Conservation (phyloP, 306 rosid genomes). For the Argentina anserina region DNA sequence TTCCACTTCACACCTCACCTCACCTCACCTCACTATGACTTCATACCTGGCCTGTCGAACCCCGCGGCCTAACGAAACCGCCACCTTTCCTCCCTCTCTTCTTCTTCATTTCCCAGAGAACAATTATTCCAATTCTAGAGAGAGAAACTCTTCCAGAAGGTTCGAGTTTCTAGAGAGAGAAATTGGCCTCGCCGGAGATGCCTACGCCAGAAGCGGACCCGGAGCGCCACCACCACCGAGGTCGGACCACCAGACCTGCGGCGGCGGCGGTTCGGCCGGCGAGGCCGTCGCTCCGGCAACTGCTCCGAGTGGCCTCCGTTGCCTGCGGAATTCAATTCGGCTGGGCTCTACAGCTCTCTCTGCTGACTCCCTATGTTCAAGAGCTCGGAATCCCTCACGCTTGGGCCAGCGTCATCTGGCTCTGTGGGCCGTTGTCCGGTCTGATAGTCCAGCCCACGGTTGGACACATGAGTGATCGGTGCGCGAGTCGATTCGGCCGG, state of each 20-base stretch:
- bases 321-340: slow-evolving; percentile 95
- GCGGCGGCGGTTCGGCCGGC: slow-evolving; percentile 26
- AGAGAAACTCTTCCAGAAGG: neutral
- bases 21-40: neutral
- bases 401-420: slow-evolving; percentile 91
- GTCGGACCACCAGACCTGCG: slow-evolving; percentile 25
- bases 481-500: slow-evolving; percentile 75
- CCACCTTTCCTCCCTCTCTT: slow-evolving; percentile 8
- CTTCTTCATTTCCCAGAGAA: neutral
- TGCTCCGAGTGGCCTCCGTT: slow-evolving; percentile 72
- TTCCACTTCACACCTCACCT: neutral
- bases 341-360: slow-evolving; percentile 94
- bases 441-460: slow-evolving; percentile 82
- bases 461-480: slow-evolving; percentile 78
- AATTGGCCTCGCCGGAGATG: slow-evolving; percentile 28
- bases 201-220: slow-evolving; percentile 44
- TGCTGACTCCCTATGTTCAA: slow-evolving; percentile 85
- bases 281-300: slow-evolving; percentile 44
- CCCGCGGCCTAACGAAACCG: slow-evolving; percentile 12
- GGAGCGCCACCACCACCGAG: slow-evolving; percentile 22
- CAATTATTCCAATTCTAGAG: neutral
- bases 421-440: slow-evolving; percentile 86
- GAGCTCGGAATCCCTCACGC: slow-evolving; percentile 95
- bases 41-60: neutral
- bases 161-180: neutral